A percentile compares a stretch with the other conserved stretches of the same genome.
Evolutionary conservation across 2,329 filamentous ascomycete genomes (phyloP).

Genomic region (Phaeosphaeria sp.): DNA sequence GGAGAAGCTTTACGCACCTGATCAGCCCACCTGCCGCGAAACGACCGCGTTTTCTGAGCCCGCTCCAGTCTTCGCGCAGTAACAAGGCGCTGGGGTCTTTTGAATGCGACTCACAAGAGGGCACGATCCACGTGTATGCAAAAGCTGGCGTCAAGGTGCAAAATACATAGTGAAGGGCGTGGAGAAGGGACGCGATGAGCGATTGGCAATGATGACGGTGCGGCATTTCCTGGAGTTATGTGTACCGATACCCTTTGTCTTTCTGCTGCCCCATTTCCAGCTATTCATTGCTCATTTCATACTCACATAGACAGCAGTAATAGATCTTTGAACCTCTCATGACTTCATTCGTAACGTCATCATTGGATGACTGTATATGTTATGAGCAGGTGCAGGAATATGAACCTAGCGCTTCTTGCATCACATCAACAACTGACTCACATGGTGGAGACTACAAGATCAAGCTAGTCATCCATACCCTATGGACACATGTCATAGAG

Average conservation of each 20-base stretch:
- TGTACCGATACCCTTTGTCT: background rate
- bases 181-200: background rate
- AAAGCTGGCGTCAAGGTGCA: conserved; percentile 22
- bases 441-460: too few species aligned
- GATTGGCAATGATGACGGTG: background rate
- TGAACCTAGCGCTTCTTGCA: too few species aligned
- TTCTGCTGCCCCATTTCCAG: too few species aligned
- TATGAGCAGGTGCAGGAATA: too few species aligned
- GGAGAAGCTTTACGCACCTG: conserved; percentile 7
- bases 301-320: too few species aligned
- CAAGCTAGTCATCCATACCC: too few species aligned
- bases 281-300: too few species aligned
- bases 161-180: conserved; percentile 14
- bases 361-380: too few species aligned
- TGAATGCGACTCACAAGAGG: conserved; percentile 26
- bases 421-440: too few species aligned
- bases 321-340: too few species aligned
- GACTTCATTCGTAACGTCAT: too few species aligned
- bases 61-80: conserved; percentile 14
- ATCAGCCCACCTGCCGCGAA: conserved; percentile 30
- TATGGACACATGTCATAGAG: too few species aligned
- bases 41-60: conserved; percentile 17
- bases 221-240: background rate
- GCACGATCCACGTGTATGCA: conserved; percentile 22
- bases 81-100: conserved; percentile 21